phyloP scores from a whole-genome alignment of 2,329 filamentous ascomycete species.

The Aspergillus pseudoglaucus region DNA sequence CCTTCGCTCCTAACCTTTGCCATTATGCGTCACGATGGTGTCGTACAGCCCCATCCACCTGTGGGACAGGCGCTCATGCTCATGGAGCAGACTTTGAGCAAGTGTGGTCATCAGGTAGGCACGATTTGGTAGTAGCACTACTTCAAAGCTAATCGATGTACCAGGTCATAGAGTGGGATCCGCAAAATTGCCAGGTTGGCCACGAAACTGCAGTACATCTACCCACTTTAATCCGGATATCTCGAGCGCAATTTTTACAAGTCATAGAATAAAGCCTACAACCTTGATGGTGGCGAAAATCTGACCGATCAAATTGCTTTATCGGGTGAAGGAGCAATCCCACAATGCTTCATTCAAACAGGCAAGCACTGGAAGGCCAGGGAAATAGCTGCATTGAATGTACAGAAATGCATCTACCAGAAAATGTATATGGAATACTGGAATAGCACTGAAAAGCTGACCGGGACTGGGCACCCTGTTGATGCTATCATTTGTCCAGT shows the following conservation, averaged over 20 bases:
- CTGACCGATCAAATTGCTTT: slow-evolving; percentile 45
- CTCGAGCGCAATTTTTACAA: too few species aligned
- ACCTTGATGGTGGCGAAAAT: slow-evolving; percentile 46
- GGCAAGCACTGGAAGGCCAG: slow-evolving; percentile 33
- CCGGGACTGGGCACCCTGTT: slow-evolving; percentile 47
- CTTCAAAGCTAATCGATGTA: not conserved
- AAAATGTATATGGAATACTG: slow-evolving; percentile 59
- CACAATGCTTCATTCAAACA: slow-evolving; percentile 34
- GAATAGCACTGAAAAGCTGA: slow-evolving; percentile 49
- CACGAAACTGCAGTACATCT: slow-evolving; percentile 35
- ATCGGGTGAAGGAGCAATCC: slow-evolving; percentile 49
- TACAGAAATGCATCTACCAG: slow-evolving; percentile 51
- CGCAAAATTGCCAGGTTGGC: slow-evolving; percentile 36
- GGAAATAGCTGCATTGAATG: slow-evolving; percentile 44
- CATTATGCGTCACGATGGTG: slow-evolving; percentile 47
- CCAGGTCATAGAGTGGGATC: slow-evolving; percentile 53
- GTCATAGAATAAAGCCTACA: slow-evolving; percentile 15
- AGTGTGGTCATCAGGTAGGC: slow-evolving; percentile 46
- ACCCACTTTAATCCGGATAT: too few species aligned
- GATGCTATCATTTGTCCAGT: slow-evolving; percentile 45
- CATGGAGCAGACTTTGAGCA: slow-evolving; percentile 44
- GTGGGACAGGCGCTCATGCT: slow-evolving; percentile 49
- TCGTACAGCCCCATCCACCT: slow-evolving; percentile 51
- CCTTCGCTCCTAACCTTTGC: slow-evolving; percentile 47
- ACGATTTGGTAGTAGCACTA: too few species aligned